These are phyloP conservation scores for Solanum chacoense DNA, from an alignment of 305 asterid species.

Conservation along the genomic window DNA sequence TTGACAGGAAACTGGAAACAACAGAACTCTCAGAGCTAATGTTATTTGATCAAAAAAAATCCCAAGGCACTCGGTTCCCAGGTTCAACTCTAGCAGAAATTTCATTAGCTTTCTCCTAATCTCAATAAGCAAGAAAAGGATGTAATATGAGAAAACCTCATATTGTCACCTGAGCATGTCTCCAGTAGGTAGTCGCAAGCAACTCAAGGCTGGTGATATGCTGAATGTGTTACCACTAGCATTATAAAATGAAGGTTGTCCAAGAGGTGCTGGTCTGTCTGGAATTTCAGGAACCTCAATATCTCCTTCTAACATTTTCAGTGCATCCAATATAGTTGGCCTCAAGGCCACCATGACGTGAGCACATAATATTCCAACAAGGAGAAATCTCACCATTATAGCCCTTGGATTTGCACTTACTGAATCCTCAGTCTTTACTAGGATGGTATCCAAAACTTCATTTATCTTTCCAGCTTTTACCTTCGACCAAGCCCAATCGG, in stretches of 20 bases:
- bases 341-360: conserved; percentile 82
- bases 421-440: conserved; percentile 32
- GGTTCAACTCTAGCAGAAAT: neutral
- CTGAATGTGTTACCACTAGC: conserved; percentile 32
- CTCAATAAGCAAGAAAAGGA: neutral
- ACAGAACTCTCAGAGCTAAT: neutral
- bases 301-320: conserved; percentile 89
- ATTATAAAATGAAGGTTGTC: conserved; percentile 47
- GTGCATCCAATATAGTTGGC: conserved; percentile 70
- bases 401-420: conserved; percentile 42
- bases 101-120: neutral
- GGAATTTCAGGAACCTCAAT: conserved; percentile 65
- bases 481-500: conserved; percentile 89
- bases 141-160: neutral
- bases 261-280: conserved; percentile 64
- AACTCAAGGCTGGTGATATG: conserved; percentile 62
- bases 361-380: conserved; percentile 69
- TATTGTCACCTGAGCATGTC: conserved; percentile 67
- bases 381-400: conserved; percentile 67
- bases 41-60: neutral
- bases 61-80: neutral
- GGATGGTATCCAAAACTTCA: conserved; percentile 39
- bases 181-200: conserved; percentile 31
- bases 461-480: conserved; percentile 53
- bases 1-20: neutral